These are phyloP conservation scores for Myrica gale DNA, from an alignment of 306 rosid species.

Conservation along the genomic window DNA sequence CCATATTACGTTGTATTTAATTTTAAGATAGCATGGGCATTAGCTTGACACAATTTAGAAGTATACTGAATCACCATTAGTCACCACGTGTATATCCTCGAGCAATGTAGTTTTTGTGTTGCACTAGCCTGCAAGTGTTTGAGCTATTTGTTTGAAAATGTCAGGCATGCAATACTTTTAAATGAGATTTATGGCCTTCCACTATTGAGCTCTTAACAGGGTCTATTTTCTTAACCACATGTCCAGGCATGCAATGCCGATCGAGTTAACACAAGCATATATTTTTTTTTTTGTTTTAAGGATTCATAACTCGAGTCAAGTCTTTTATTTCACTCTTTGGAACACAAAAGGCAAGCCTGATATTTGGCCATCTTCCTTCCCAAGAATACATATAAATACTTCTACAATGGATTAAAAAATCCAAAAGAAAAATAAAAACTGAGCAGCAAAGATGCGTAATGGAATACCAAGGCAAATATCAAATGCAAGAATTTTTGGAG, in stretches of 20 bases:
- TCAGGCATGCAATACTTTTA: background rate
- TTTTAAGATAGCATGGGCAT: constrained; percentile 31
- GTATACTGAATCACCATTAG: constrained; percentile 21
- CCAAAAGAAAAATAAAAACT: no score
- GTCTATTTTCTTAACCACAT: no score
- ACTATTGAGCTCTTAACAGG: background rate
- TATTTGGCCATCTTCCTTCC: no score
- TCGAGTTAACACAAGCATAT: no score
- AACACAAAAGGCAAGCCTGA: background rate
- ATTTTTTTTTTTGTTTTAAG: no score
- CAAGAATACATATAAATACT: no score
- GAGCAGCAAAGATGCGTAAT: no score
- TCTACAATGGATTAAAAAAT: background rate
- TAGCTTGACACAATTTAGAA: constrained; percentile 35
- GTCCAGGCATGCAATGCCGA: no score
- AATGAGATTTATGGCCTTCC: background rate
- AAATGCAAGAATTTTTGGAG: background rate
- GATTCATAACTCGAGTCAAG: no score
- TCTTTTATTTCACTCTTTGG: no score
- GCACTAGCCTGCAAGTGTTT: constrained; percentile 8
- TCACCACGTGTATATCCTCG: constrained; percentile 18
- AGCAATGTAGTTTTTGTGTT: constrained; percentile 11
- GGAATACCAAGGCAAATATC: background rate
- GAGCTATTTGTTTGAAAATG: constrained; percentile 9
- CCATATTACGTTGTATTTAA: constrained; percentile 25